Evolutionary conservation across 352 stramenopile species (phyloP), one percentile per base, ranked within the genome.

Genomic region (Phytophthora meadii): DNA sequence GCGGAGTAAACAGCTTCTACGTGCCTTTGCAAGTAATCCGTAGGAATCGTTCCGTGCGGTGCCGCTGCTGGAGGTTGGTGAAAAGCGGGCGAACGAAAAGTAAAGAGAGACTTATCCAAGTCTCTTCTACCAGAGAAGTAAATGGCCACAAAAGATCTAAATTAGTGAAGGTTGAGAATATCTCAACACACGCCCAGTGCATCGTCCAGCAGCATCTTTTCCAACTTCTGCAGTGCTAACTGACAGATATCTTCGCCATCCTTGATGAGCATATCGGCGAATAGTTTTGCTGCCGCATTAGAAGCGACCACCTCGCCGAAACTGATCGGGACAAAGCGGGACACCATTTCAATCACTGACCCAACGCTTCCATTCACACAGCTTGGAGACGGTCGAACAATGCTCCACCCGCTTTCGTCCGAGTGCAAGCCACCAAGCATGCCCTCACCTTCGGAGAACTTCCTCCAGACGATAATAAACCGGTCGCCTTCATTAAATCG

Each of bases 371-470:
- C 55, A 3, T 41, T 36, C 14, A 28, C 36, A 28, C 32, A 50
- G 24, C 44, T 56, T 5, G 36, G 11, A 11, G 66, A 73, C 4
- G 70, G 61, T 0, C 63, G 67, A 1, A 79, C 17, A 17, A 76
- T 59, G 27, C 61, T 69, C 82, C 82, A 90, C 3, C 79, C 79
- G 1, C 77, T 90, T 51, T 89, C 77, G 25, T 90, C 79, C 34
- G 76, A 79, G 49, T 81, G 76, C 68, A 88, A 77, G 0, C 71
- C 72, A 53, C 67, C 74, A 37, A 73, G 72, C 10, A 15, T 34
- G 1, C 72, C 58, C 34, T 76, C 74, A 9, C 77, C 75, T 39
- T 88, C 72, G 0, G 57, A 69, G 15, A 84, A 74, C 15, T 76
- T 76, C 17, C 76, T 74, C 69, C 73, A 90, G 27, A 89, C 72